phyloP scores from a whole-genome alignment of 495 filamentous ascomycete genomes.

The Daldinia bambusicola region DNA sequence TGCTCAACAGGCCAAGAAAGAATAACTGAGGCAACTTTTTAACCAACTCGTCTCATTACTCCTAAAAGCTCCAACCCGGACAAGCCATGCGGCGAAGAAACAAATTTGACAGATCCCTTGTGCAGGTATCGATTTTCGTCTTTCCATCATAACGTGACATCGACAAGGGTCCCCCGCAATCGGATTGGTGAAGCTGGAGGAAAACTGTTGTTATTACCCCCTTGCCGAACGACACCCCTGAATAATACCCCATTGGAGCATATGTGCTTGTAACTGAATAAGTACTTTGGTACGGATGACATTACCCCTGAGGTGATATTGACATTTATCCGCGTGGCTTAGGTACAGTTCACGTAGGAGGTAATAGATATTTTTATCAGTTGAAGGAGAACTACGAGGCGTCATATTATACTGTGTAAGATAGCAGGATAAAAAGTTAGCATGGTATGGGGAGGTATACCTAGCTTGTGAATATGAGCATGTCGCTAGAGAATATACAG shows the following conservation, averaged over 20 bases:
- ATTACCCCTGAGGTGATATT: neutral
- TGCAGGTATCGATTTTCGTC: conserved; percentile 14
- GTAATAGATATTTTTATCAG: too few relatives aligned
- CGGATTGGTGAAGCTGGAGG: conserved; percentile 31
- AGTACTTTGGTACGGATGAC: neutral
- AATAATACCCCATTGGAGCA: conserved; percentile 4
- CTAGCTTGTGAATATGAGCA: neutral
- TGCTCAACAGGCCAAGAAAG: neutral
- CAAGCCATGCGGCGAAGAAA: conserved; percentile 1
- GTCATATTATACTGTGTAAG: neutral
- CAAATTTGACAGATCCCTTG: conserved; percentile 7
- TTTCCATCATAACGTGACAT: conserved; percentile 44
- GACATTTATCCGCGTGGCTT: neutral
- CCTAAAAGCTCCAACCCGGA: neutral
- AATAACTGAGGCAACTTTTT: too few relatives aligned
- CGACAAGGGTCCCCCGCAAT: conserved; percentile 41
- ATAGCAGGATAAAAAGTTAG: neutral
- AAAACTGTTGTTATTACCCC: conserved; percentile 1
- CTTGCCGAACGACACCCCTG: conserved; percentile 7
- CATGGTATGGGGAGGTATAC: too few relatives aligned
- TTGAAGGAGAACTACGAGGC: neutral
- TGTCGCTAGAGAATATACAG: neutral
- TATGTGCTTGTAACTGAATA: conserved; percentile 6
- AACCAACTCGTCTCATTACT: neutral
- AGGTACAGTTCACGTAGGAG: neutral